phyloP scores from a whole-genome alignment of 1,284 basidiomycete genomes.

The Sanghuangporus sanghuang region DNA sequence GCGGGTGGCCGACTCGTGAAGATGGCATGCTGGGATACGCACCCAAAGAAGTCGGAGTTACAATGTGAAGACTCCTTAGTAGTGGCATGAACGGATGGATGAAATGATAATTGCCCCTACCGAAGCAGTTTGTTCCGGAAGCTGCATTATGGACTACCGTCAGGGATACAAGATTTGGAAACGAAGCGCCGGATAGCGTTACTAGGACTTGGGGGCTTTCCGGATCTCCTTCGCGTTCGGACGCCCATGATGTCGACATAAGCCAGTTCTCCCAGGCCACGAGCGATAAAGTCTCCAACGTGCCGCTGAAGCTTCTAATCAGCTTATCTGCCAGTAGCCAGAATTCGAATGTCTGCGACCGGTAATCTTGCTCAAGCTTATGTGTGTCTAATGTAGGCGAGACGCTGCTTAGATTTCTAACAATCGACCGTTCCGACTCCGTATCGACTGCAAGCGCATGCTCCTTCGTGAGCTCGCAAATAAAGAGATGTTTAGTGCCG shows the following conservation, averaged over 20 bases:
- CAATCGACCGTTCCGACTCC: not conserved
- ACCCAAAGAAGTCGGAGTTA: not conserved
- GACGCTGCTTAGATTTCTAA: too few relatives aligned
- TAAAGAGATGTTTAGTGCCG: not conserved
- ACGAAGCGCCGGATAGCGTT: not conserved
- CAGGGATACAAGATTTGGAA: not conserved
- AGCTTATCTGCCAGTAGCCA: too few relatives aligned
- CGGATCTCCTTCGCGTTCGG: too few relatives aligned
- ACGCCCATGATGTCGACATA: not conserved
- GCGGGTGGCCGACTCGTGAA: too few relatives aligned
- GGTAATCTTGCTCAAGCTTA: too few relatives aligned
- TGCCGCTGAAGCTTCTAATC: too few relatives aligned
- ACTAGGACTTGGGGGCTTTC: not conserved
- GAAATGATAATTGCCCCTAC: too few relatives aligned
- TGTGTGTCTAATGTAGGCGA: not conserved
- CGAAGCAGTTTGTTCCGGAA: not conserved
- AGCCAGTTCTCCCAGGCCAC: not conserved
- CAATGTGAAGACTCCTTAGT: not conserved
- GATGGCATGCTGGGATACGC: too few relatives aligned
- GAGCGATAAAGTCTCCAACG: not conserved
- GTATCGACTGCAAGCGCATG: not conserved
- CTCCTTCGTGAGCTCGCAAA: not conserved
- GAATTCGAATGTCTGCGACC: too few relatives aligned
- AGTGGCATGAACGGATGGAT: not conserved
- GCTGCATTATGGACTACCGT: not conserved